phyloP scores from a whole-genome alignment of 306 rosid species.

The barrel medic (Medicago truncatula) region DNA sequence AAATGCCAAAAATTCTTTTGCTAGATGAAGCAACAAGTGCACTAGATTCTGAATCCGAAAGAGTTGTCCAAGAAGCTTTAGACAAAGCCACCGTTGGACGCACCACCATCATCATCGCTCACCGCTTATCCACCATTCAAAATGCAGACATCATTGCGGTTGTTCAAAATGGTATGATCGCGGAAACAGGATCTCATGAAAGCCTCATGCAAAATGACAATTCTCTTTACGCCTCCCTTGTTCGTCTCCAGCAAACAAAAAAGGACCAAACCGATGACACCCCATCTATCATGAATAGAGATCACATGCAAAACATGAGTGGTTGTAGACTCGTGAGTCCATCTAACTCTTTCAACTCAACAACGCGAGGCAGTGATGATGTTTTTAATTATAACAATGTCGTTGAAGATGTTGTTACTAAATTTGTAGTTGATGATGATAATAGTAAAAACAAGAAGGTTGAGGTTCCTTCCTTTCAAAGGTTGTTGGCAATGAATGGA shows the following conservation, averaged over 20 bases:
- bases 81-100: constrained; percentile 82
- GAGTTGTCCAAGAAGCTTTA: constrained; percentile 83
- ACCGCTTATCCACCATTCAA: constrained; percentile 76
- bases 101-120: constrained; percentile 90
- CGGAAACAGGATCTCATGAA: constrained; percentile 75
- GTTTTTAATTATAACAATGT: constrained; percentile 2
- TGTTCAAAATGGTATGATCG: constrained; percentile 65
- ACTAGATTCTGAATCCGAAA: constrained; percentile 80
- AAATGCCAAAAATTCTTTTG: constrained; percentile 71
- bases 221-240: constrained; percentile 65
- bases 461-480: constrained; percentile 66
- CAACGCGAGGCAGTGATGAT: constrained; percentile 14
- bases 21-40: constrained; percentile 96
- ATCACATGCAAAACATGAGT: constrained; percentile 34
- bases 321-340: constrained; percentile 57
- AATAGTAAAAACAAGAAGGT: background rate
- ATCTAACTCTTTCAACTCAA: constrained; percentile 61
- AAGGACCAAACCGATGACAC: constrained; percentile 44
- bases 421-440: background rate
- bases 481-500: constrained; percentile 66
- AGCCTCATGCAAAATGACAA: constrained; percentile 51
- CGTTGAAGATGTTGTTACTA: background rate
- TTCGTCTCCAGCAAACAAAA: constrained; percentile 67
- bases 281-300: constrained; percentile 48
- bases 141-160: constrained; percentile 77